Conservation (phyloP, 2,329 filamentous ascomycete genomes). For the Arthroderma sp. region DNA sequence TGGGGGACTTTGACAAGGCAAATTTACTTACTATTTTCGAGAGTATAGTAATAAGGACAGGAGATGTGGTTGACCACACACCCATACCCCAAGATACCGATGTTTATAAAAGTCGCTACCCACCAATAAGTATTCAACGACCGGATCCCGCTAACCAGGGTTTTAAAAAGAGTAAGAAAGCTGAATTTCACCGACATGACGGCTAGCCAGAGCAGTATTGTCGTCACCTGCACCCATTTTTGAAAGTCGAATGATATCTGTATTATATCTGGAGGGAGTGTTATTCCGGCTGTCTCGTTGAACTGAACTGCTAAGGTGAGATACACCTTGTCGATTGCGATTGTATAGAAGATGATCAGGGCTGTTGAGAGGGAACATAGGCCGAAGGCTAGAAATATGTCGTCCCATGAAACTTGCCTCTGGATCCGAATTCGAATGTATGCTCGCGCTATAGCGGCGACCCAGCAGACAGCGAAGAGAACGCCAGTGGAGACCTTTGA, state of each 20-base stretch:
- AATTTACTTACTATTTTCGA: neutral
- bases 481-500: neutral
- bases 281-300: neutral
- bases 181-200: constrained; percentile 1
- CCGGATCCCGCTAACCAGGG: neutral
- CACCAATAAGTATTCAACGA: neutral
- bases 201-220: neutral
- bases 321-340: constrained; percentile 3
- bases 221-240: constrained; percentile 4
- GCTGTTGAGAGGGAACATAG: neutral
- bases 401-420: constrained; percentile 2
- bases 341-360: neutral
- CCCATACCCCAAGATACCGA: neutral
- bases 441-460: neutral
- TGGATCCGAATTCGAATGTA: constrained; percentile 1
- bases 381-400: neutral
- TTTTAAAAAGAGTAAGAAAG: neutral
- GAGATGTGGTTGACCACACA: neutral
- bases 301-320: neutral
- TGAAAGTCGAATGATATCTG: constrained; percentile 3
- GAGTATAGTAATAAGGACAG: constrained; percentile 2
- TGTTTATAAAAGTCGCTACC: neutral
- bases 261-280: neutral
- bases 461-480: constrained; percentile 1
- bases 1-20: neutral